A percentile compares a stretch with the other conserved stretches of the same genome.
These are phyloP conservation scores for Cystobasidium sp. DNA, from an alignment of 1,284 basidiomycete genomes.

Conservation along the genomic window DNA sequence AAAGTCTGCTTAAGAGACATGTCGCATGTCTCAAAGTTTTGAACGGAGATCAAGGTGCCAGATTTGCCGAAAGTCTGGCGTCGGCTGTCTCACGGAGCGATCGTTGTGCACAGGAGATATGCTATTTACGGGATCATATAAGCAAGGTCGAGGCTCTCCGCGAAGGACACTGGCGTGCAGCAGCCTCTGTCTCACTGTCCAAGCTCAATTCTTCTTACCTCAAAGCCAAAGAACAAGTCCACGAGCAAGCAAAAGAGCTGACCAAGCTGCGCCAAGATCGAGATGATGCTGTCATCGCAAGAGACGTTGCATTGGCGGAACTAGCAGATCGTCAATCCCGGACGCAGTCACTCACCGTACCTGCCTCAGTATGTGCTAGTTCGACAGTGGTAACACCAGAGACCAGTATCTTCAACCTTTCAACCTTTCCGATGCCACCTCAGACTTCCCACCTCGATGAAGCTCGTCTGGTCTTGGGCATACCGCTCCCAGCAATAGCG, in stretches of 20 bases:
- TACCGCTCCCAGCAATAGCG: too few relatives aligned
- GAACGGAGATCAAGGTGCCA: slow-evolving; percentile 33
- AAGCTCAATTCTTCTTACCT: slow-evolving; percentile 29
- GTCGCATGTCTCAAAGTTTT: slow-evolving; percentile 26
- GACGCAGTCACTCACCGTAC: background rate
- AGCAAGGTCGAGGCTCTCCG: slow-evolving; percentile 14
- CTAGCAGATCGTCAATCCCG: background rate
- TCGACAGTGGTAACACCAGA: too few relatives aligned
- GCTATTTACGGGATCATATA: slow-evolving; percentile 16
- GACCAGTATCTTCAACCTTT: too few relatives aligned
- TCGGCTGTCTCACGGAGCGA: slow-evolving; percentile 18
- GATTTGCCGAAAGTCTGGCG: slow-evolving; percentile 29
- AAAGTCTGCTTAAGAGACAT: slow-evolving; percentile 15
- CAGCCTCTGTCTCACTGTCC: slow-evolving; percentile 21
- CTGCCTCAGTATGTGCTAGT: background rate
- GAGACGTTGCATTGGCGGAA: background rate
- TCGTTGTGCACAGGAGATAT: slow-evolving; percentile 2
- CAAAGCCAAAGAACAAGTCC: slow-evolving; percentile 31
- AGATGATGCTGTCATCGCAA: slow-evolving; percentile 3
- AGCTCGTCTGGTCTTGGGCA: too few relatives aligned
- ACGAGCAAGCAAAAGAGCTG: slow-evolving; percentile 16
- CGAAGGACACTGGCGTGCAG: slow-evolving; percentile 31
- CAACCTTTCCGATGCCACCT: too few relatives aligned
- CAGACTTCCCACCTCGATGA: too few relatives aligned
- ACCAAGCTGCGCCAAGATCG: slow-evolving; percentile 8